Evolutionary conservation across 73 alveolate genomes (phyloP), one percentile per base, ranked within the genome.

Genomic region (Halteria grandinella): DNA sequence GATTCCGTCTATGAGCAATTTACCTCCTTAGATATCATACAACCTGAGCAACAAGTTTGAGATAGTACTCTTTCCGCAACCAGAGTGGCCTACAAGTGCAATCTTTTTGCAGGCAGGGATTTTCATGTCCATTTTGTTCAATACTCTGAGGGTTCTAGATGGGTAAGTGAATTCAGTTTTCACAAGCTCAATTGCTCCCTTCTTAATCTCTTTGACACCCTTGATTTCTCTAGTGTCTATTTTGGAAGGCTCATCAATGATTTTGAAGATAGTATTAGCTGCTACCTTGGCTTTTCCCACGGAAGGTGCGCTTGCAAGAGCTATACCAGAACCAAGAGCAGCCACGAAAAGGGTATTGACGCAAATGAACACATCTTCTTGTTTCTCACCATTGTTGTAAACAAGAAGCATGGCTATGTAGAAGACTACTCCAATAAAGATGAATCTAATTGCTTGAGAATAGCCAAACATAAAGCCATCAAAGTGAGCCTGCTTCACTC

Each of bases 41-140:
- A 89, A 66, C 63, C 98, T 89, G 82, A 89, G 83, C 43, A 92
- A 45, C 60, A 90, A 43, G 49, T 69, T 63, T 58, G 90, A 76
- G n/a, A 92, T 72, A 0, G 97, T 85, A 10, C 90, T 62, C 47
- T 91, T 91, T 0, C 97, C 97, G 37, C 91, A 84, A 7, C 96
- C 98, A 17, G 92, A 64, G 34, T 79, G 89, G 5, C 98, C 98
- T 20, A 93, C 97, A 14, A 93, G 47, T 3, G 96, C 98, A 10
- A 89, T 89, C 28, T 93, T 92, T 55, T 58, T 58, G 10, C 34
- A 20, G 21, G 75, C 11, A 10, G 75, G 75, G 18, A 58, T 34
- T 27, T 7, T 11, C 8, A 58, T 5, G 18, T 27, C 12, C 33
- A 58, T 58, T 15, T 27, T 15, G 6, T 58, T 58, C 6, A 58